Evolutionary conservation across 2,329 filamentous ascomycete species (phyloP).

Genomic region (Aspergillus neoniger): DNA sequence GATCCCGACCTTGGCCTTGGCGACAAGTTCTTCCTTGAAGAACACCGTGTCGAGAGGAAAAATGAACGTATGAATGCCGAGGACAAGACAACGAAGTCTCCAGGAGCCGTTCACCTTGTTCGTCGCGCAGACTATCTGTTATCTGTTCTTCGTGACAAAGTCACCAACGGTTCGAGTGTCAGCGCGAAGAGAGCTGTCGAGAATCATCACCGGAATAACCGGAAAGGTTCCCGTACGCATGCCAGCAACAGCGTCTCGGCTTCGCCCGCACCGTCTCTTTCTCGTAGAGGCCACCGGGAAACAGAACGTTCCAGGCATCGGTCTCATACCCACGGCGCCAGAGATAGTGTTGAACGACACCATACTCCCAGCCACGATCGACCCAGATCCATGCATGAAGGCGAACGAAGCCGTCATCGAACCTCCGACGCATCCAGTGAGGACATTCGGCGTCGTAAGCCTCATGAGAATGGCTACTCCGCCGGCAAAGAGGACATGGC

Average conservation of each 20-base stretch:
- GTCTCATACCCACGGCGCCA: slow-evolving; percentile 42
- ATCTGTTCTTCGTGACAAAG: slow-evolving; percentile 89
- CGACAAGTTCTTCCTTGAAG: slow-evolving; percentile 94
- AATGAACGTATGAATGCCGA: slow-evolving; percentile 75
- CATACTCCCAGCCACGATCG: slow-evolving; percentile 47
- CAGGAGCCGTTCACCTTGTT: slow-evolving; percentile 95
- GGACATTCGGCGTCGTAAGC: slow-evolving; percentile 38
- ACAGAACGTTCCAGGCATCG: slow-evolving; percentile 45
- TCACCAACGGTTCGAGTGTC: slow-evolving; percentile 62
- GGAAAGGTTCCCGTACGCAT: slow-evolving; percentile 58
- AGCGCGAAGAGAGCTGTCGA: slow-evolving; percentile 78
- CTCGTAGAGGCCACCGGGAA: slow-evolving; percentile 46
- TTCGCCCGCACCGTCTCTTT: slow-evolving; percentile 47
- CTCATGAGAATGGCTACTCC: slow-evolving; percentile 40
- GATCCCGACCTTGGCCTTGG: slow-evolving; percentile 80
- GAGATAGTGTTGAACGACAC: slow-evolving; percentile 47
- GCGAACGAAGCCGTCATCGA: slow-evolving; percentile 36
- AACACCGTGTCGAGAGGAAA: slow-evolving; percentile 97
- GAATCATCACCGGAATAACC: slow-evolving; percentile 93
- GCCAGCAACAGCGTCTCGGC: slow-evolving; percentile 45
- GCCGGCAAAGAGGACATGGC: slow-evolving; percentile 42
- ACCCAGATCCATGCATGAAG: slow-evolving; percentile 36
- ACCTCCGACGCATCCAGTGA: slow-evolving; percentile 38
- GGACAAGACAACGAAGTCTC: slow-evolving; percentile 67
- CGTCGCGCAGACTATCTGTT: slow-evolving; percentile 92